These are phyloP conservation scores for Saraca asoca DNA, from an alignment of 331 rosid species.

Conservation along the genomic window DNA sequence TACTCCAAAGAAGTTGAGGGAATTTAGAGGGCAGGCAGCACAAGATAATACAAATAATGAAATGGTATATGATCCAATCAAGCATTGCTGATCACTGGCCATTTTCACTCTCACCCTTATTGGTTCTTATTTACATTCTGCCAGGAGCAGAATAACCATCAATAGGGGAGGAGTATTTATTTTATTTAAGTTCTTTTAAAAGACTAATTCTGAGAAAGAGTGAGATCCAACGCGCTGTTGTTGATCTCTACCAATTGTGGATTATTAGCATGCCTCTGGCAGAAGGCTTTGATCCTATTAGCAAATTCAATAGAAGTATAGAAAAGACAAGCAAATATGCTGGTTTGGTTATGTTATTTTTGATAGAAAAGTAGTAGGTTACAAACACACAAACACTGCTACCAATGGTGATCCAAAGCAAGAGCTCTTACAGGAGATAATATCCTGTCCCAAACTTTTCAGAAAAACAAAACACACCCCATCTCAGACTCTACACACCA, in stretches of 20 bases:
- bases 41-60: background rate
- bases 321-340: no score
- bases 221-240: background rate
- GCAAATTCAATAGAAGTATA: no score
- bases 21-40: background rate
- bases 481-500: no score
- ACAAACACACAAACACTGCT: no score
- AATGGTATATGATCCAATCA: background rate
- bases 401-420: no score
- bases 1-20: background rate
- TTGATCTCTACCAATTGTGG: background rate
- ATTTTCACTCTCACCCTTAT: background rate
- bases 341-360: no score
- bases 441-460: no score
- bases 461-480: no score
- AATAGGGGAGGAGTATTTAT: no score
- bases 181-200: background rate
- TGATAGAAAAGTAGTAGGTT: no score
- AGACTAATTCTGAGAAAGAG: background rate
- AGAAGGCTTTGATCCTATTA: slow-evolving; percentile 54
- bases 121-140: background rate
- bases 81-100: background rate
- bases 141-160: background rate
- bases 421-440: no score
- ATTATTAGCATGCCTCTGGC: slow-evolving; percentile 35